Evolutionary conservation across 2,329 filamentous ascomycete species (phyloP).

Genomic region (Thielaviopsis populi): DNA sequence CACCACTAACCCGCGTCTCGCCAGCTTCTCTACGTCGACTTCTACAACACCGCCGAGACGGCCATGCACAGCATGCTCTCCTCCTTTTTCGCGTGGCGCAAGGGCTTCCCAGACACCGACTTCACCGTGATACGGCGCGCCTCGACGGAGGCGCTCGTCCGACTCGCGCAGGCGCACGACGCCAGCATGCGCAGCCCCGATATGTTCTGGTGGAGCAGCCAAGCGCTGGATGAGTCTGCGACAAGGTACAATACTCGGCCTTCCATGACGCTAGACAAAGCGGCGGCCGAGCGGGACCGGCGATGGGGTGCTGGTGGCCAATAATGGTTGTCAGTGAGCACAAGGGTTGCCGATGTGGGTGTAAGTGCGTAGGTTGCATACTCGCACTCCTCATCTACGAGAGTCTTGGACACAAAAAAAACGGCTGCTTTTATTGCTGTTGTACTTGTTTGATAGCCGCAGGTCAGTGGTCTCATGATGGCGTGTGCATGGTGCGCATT

Average conservation of each 20-base stretch:
- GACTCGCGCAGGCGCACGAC: neutral
- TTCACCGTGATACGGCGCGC: neutral
- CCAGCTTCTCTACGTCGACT: neutral
- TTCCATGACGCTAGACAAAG: neutral
- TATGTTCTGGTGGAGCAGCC: neutral
- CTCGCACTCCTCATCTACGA: neutral
- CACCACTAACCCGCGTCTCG: neutral
- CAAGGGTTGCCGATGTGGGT: neutral
- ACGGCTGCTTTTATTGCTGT: neutral
- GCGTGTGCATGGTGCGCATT: neutral
- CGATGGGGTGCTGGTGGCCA: neutral
- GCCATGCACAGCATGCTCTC: neutral
- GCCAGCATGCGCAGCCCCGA: neutral
- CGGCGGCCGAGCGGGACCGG: neutral
- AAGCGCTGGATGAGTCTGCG: neutral
- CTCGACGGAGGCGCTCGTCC: neutral
- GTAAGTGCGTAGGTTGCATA: too few relatives aligned
- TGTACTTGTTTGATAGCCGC: neutral
- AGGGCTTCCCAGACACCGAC: neutral
- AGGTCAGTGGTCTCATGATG: neutral
- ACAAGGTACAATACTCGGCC: neutral
- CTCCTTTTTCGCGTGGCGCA: neutral
- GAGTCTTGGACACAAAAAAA: neutral
- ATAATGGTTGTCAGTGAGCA: neutral
- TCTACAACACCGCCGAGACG: slow-evolving; percentile 1